Evolutionary conservation across 108 stramenopile genomes (phyloP).

Genomic region (Mayamaea pseudoterrestris): DNA sequence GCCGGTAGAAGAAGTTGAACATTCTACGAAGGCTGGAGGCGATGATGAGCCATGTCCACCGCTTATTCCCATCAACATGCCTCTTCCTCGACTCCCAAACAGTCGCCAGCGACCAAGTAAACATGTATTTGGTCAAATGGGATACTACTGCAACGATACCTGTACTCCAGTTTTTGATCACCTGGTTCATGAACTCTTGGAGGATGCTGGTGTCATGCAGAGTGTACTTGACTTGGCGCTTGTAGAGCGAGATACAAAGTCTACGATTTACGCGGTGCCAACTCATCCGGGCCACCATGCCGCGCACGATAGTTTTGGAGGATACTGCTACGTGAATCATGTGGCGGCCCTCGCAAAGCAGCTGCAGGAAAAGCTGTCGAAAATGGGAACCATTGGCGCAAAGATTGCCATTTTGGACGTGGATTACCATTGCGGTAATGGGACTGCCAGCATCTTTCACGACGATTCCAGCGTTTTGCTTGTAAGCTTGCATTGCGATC

Average conservation of each 20-base stretch:
- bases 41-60: not conserved
- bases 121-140: conserved; percentile 66
- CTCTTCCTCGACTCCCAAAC: conserved; percentile 18
- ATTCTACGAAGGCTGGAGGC: too few relatives aligned
- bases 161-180: conserved; percentile 51
- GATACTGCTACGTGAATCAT: conserved; percentile 77
- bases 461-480: conserved; percentile 44
- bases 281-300: conserved; percentile 83
- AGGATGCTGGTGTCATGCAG: conserved; percentile 40
- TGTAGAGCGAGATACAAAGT: not conserved
- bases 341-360: conserved; percentile 38
- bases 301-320: conserved; percentile 57
- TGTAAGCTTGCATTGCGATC: conserved; percentile 66
- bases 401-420: conserved; percentile 38
- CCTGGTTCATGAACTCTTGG: conserved; percentile 32
- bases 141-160: conserved; percentile 62
- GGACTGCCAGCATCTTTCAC: conserved; percentile 68
- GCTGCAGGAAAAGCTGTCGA: conserved; percentile 23
- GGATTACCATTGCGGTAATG: conserved; percentile 75
- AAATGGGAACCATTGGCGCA: conserved; percentile 1
- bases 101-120: conserved; percentile 33
- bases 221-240: conserved; percentile 19
- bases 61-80: conserved; percentile 23
- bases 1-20: not conserved
- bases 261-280: conserved; percentile 20